Base-by-base conservation (phyloP, 805 yeast species). In the Maudiozyma barnettii region DNA sequence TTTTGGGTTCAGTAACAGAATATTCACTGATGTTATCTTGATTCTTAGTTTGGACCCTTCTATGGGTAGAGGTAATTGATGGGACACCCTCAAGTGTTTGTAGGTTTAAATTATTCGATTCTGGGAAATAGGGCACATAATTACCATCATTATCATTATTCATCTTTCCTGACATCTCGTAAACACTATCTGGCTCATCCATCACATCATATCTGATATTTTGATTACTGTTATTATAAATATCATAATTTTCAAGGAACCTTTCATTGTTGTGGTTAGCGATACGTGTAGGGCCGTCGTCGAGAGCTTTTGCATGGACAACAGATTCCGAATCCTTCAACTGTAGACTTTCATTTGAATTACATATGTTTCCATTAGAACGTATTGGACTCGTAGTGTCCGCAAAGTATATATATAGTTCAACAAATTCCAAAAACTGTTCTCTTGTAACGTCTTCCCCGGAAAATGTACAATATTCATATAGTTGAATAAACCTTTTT, bases 401-500 rank as follows among this genome's bases (percentile, higher is more conserved):
- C 5, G 64, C 54, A 41, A 69, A 62, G 31, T 56, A 64, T 8
- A 69, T 61, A 6, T 66, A 71, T 4, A 66, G 54, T 40, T 70
- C 71, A 71, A 88, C 76, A 57, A 86, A 79, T 39, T 69, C 73
- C 26, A 77, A 63, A 56, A 89, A 78, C 38, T 82, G 82, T 4
- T 66, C 69, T 52, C 81, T 79, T 1, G 74, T 64, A 16, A 87
- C 77, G 16, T 78, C 71, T 18, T 69, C 62, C 2, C 85, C 84
- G 5, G 91, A 76, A 62, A 79, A 89, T 49, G 87, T 69, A 35
- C 82, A 70, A 44, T 69, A 67, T 54, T 89, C 96, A 65, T 87
- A 89, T 13, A 77, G 61, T 3, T 67, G 68, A 4, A 79, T 66
- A 50, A 75, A 76, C 33, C 67, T 60, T 30, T 55, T 51, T 18